These are phyloP conservation scores for Mortierella sp. DNA, from an alignment of 371 early-diverging fungal genomes.

Conservation along the genomic window DNA sequence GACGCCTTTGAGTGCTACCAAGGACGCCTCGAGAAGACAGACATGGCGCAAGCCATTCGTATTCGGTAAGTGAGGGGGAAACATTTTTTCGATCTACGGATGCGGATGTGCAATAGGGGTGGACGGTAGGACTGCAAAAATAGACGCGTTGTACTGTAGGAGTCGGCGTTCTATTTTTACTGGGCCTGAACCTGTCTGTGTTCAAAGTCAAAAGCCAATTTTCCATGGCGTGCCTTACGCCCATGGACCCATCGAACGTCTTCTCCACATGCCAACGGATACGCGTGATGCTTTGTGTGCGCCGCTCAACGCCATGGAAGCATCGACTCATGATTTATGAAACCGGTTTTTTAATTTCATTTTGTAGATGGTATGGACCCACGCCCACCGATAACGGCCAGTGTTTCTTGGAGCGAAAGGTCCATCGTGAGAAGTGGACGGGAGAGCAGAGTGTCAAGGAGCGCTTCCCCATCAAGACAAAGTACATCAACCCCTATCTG, in stretches of 20 bases:
- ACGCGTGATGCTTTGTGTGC: too few relatives aligned
- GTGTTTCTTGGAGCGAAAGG: conserved; percentile 98
- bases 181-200: neutral
- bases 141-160: too few relatives aligned
- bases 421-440: conserved; percentile 98
- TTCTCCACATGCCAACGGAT: too few relatives aligned
- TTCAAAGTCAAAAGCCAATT: too few relatives aligned
- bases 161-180: neutral
- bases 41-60: conserved; percentile 94
- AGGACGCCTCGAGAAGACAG: conserved; percentile 93
- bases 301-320: too few relatives aligned
- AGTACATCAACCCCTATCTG: conserved; percentile 90
- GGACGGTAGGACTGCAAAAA: too few relatives aligned
- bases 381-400: conserved; percentile 78
- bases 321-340: too few relatives aligned
- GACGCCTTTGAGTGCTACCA: conserved; percentile 92
- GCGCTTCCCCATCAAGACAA: conserved; percentile 97
- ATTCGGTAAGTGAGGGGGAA: conserved; percentile 75
- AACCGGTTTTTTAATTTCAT: neutral
- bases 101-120: too few relatives aligned
- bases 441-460: conserved; percentile 97
- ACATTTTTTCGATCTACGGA: too few relatives aligned
- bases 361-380: conserved; percentile 90
- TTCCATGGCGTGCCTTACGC: neutral
- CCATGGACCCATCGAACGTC: too few relatives aligned